Percentiles rank a stretch among this genome's conserved stretches.
Conservation (phyloP, 176 grass and related monocot species). For the Lolium perenne region DNA sequence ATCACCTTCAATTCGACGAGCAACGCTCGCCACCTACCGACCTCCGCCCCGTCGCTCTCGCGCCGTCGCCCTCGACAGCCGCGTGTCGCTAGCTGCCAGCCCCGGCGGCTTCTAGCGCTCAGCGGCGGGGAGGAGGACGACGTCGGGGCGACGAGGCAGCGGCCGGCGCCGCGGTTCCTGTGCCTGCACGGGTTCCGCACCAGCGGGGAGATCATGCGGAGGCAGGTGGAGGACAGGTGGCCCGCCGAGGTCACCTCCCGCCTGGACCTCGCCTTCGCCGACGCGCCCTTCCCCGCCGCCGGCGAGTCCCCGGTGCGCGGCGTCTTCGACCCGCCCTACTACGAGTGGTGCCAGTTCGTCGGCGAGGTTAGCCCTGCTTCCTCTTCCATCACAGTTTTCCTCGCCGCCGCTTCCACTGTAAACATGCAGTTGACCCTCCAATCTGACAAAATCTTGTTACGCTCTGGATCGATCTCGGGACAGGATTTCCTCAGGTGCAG, state of each 20-base stretch:
- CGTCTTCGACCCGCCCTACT: conserved; percentile 78
- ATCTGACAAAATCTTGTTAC: not conserved
- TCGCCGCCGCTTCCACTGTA: too few species aligned
- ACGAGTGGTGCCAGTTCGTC: conserved; percentile 82
- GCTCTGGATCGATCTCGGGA: not conserved
- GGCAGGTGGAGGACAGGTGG: conserved; percentile 83
- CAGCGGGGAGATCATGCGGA: conserved; percentile 84
- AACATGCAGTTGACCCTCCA: not conserved
- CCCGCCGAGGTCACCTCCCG: conserved; percentile 63
- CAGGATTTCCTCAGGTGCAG: conserved; percentile 57
- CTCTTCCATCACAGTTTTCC: not conserved
- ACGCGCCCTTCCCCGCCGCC: conserved; percentile 71
- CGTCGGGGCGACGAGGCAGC: not conserved
- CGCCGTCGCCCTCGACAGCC: not conserved
- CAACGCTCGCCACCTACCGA: not conserved
- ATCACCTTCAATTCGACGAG: not conserved
- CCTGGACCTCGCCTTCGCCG: conserved; percentile 86
- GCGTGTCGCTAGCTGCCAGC: not conserved
- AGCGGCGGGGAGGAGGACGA: not conserved
- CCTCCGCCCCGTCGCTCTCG: not conserved
- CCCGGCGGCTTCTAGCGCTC: not conserved
- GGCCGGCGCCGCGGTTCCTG: conserved; percentile 60
- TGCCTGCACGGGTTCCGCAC: conserved; percentile 96
- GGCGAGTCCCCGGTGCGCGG: conserved; percentile 70
- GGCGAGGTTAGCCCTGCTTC: conserved; percentile 45